Evolutionary conservation across 192 early-diverging fungal genomes (phyloP).

Genomic region (Glomus cerebriforme): DNA sequence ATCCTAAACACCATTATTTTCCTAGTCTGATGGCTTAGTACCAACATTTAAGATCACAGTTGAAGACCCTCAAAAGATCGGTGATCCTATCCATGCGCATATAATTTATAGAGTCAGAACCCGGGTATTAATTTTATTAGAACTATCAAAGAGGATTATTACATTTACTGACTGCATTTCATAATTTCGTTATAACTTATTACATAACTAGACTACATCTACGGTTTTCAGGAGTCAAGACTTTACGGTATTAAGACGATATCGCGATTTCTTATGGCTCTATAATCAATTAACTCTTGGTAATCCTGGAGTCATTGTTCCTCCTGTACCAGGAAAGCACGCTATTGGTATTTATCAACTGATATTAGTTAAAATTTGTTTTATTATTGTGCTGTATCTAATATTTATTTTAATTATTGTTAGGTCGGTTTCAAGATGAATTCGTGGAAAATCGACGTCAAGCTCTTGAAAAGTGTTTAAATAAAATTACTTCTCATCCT

Average conservation of each 20-base stretch:
- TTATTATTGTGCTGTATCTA: not conserved
- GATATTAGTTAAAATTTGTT: not conserved
- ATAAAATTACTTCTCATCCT: slow-evolving; percentile 79
- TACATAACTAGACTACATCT: slow-evolving; percentile 62
- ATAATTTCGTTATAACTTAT: not conserved
- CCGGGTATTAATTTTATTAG: slow-evolving; percentile 45
- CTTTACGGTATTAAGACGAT: slow-evolving; percentile 83
- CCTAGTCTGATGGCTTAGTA: slow-evolving; percentile 29
- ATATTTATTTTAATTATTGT: not conserved
- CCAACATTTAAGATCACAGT: slow-evolving; percentile 70
- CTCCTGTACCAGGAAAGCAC: slow-evolving; percentile 94
- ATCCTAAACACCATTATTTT: not conserved
- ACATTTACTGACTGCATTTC: not conserved
- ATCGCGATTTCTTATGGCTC: slow-evolving; percentile 94
- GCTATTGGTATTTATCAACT: slow-evolving; percentile 61
- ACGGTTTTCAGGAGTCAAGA: slow-evolving; percentile 76
- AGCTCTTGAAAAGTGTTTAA: slow-evolving; percentile 81
- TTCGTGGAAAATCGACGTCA: slow-evolving; percentile 89
- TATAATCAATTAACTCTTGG: slow-evolving; percentile 75
- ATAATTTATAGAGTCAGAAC: slow-evolving; percentile 87
- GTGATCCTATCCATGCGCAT: slow-evolving; percentile 83
- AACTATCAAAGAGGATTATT: not conserved
- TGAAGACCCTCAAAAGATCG: slow-evolving; percentile 87
- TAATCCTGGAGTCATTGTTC: slow-evolving; percentile 89
- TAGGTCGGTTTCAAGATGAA: slow-evolving; percentile 90